Percentiles rank a stretch among this genome's conserved stretches.
Evolutionary conservation across 768 basidiomycete species (phyloP).

Genomic region (Podaxis sp.): DNA sequence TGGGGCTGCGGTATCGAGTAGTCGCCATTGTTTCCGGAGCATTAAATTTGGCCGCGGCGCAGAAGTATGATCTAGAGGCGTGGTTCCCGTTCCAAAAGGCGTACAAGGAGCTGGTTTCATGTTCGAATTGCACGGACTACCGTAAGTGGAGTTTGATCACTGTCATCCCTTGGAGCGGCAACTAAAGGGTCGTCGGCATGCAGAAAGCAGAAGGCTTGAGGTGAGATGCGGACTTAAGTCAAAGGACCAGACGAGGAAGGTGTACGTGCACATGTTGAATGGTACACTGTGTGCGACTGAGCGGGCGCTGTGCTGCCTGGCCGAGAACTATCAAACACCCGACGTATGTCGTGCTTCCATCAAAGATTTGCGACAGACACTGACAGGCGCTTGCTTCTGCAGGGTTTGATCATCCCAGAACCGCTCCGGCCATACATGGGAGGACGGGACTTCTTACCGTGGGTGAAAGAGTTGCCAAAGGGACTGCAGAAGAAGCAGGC

Average conservation of each 20-base stretch:
- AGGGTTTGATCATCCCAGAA: slow-evolving; percentile 92
- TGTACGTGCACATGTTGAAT: slow-evolving; percentile 99
- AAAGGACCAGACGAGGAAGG: slow-evolving; percentile 86
- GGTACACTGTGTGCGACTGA: slow-evolving; percentile 97
- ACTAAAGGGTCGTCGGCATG: slow-evolving; percentile 2
- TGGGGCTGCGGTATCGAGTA: slow-evolving; percentile 88
- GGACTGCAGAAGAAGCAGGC: slow-evolving; percentile 70
- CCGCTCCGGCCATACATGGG: slow-evolving; percentile 94
- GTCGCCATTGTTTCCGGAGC: slow-evolving; percentile 96
- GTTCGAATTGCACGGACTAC: slow-evolving; percentile 99
- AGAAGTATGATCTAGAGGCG: slow-evolving; percentile 97
- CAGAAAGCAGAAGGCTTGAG: slow-evolving; percentile 92
- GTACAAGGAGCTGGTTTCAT: slow-evolving; percentile 97
- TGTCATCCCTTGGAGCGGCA: not conserved
- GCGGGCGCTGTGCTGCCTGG: slow-evolving; percentile 93
- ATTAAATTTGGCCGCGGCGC: slow-evolving; percentile 93
- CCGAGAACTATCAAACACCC: slow-evolving; percentile 97
- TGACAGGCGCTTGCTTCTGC: slow-evolving; percentile 13
- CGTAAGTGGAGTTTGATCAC: slow-evolving; percentile 55
- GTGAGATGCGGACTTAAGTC: slow-evolving; percentile 90
- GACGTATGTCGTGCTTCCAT: slow-evolving; percentile 56
- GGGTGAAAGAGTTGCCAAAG: slow-evolving; percentile 81
- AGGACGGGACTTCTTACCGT: slow-evolving; percentile 87
- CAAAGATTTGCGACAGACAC: slow-evolving; percentile 5
- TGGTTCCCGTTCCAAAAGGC: slow-evolving; percentile 98